Conservation (phyloP, 805 yeast genomes). For the Tetrapisispora arboricola region DNA sequence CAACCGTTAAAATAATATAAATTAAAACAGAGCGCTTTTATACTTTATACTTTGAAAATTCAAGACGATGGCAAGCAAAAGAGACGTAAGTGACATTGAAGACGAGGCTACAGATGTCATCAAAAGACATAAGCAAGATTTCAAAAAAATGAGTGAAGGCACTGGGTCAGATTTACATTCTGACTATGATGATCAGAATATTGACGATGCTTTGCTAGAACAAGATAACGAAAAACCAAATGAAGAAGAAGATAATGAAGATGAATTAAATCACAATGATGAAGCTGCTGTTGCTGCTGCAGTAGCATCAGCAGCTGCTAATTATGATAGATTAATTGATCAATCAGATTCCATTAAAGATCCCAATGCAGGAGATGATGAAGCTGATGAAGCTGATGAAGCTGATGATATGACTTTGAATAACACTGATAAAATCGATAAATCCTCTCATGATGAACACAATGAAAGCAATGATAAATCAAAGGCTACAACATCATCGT, state of each 20-base stretch:
- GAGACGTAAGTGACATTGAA: not conserved
- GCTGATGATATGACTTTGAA: not conserved
- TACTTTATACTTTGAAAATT: not conserved
- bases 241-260: slow-evolving; percentile 3
- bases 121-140: slow-evolving; percentile 1
- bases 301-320: slow-evolving; percentile 22
- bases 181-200: slow-evolving; percentile 18
- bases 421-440: not conserved
- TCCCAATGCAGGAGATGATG: slow-evolving; percentile 3
- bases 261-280: slow-evolving; percentile 5
- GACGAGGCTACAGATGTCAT: not conserved
- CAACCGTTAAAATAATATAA: too few relatives aligned
- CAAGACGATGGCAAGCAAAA: not conserved
- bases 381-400: slow-evolving; percentile 4
- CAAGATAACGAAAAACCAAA: slow-evolving; percentile 3
- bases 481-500: slow-evolving; percentile 2
- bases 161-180: not conserved
- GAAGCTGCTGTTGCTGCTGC: slow-evolving; percentile 14
- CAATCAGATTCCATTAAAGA: slow-evolving; percentile 12
- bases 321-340: slow-evolving; percentile 18
- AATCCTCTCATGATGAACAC: slow-evolving; percentile 5
- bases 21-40: not conserved
- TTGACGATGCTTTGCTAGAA: slow-evolving; percentile 23
- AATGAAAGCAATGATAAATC: slow-evolving; percentile 7
- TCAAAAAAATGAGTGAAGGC: slow-evolving; percentile 2